Percentiles rank a stretch among this genome's conserved stretches.
Conservation (phyloP, 129 eudicot genomes). For the Flaveria robusta region DNA sequence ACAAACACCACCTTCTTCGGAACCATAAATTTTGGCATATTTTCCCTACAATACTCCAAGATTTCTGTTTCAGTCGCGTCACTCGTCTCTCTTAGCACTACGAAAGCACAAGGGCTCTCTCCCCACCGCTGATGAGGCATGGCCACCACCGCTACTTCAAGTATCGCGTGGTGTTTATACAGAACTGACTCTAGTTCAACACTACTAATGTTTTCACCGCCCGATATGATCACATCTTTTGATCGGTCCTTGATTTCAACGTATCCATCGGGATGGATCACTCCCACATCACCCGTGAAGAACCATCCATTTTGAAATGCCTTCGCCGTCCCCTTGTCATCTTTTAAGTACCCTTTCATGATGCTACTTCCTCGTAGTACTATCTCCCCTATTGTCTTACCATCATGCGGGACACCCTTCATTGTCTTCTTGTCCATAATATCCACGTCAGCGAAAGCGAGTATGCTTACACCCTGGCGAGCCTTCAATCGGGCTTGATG, state of each 20-base stretch:
- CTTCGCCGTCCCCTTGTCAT: conserved; percentile 35
- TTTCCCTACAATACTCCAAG: conserved; percentile 39
- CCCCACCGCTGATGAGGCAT: conserved; percentile 60
- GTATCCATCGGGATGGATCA: conserved; percentile 54
- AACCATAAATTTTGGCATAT: conserved; percentile 48
- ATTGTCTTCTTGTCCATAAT: conserved; percentile 38
- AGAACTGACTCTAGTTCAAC: conserved; percentile 48
- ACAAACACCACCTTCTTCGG: conserved; percentile 46
- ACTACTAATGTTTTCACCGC: conserved; percentile 64
- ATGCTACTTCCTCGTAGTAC: no score
- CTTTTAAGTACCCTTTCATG: no score
- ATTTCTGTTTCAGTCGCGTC: conserved; percentile 34
- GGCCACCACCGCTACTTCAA: conserved; percentile 59
- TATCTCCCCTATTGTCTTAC: conserved; percentile 46
- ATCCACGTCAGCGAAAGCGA: conserved; percentile 39
- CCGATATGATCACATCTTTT: conserved; percentile 56
- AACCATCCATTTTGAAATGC: conserved; percentile 52
- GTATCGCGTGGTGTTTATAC: conserved; percentile 38
- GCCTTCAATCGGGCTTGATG: conserved; percentile 44
- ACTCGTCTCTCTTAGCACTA: conserved; percentile 25
- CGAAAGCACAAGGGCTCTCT: conserved; percentile 60
- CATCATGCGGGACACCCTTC: conserved; percentile 50
- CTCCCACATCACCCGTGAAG: conserved; percentile 53
- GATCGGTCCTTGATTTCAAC: conserved; percentile 56
- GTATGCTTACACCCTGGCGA: conserved; percentile 48